Evolutionary conservation across 2,329 filamentous ascomycete species (phyloP), one percentile per base, ranked within the genome.

Genomic region (Elsinoe necatrix): DNA sequence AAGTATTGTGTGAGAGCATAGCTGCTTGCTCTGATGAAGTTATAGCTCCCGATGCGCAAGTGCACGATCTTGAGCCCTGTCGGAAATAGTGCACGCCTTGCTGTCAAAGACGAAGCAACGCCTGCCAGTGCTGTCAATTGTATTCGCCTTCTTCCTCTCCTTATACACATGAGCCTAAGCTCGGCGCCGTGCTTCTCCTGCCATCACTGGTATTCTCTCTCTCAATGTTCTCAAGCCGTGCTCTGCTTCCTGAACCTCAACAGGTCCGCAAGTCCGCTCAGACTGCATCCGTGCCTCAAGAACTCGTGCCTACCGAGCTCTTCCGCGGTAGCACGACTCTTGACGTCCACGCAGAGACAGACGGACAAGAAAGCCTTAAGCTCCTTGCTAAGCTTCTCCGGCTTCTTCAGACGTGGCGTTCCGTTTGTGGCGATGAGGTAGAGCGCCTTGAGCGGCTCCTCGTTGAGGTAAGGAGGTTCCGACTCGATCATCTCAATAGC

Each of bases 401-500:
- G 92, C 75, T 96, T 95, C 86, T 98, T 98, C 61, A 98, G 81
- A 58, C 90, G 84, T 20, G 93, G 93, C 2, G 93, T 97, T 63
- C 93, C 93, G 74, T 97, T 97, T 57, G 93, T 98, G 48, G 93
- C 93, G 69, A 98, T 98, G 60, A 98, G 81, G 71, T 95, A 98
- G 47, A 98, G 80, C 6, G 93, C 93, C 78, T 97, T 97, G 57
- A 98, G 81, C 0, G 93, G 93, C 72, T 97, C 92, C 73, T 97
- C 93, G 73, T 97, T 97, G 35, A 97, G 82, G 71, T 98, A 98
- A 0, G 93, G 93, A 4, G 93, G 93, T 72, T 98, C 93, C 16
- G 89, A 95, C 71, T 98, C 93, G 67, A 97, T 97, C 93, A 98
- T 96, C 74, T 98, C 93, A 67, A 98, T 97, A 21, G 93, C 92